These are phyloP conservation scores for Carex myosuroides DNA, from an alignment of 176 grass and related monocot species.

Conservation along the genomic window DNA sequence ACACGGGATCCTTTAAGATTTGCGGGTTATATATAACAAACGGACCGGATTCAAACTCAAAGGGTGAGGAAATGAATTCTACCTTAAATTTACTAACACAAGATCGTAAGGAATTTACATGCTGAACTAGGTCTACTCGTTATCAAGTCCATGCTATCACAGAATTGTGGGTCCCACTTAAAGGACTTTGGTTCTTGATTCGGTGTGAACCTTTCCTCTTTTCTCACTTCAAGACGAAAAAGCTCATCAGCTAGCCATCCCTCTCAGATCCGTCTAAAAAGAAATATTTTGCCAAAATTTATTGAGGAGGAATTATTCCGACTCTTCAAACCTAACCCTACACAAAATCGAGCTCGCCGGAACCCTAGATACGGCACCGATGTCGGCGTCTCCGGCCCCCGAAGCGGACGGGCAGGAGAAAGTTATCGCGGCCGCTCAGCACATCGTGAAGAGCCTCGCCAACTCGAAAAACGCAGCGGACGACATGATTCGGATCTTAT, in stretches of 20 bases:
- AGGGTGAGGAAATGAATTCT: too few species aligned
- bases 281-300: neutral
- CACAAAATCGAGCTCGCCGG: neutral
- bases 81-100: neutral
- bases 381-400: conserved; percentile 24
- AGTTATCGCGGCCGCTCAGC: conserved; percentile 89
- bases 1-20: too few species aligned
- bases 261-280: conserved; percentile 8
- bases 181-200: neutral
- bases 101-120: too few species aligned
- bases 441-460: conserved; percentile 96
- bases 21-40: too few species aligned
- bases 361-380: conserved; percentile 16
- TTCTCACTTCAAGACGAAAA: neutral
- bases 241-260: neutral
- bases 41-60: too few species aligned
- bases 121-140: neutral
- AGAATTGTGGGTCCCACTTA: neutral
- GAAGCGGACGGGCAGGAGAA: conserved; percentile 53
- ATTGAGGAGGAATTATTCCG: neutral
- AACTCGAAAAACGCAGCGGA: conserved; percentile 98
- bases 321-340: neutral
- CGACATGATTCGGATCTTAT: conserved; percentile 99
- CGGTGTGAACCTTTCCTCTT: neutral
- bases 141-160: neutral